A percentile compares a stretch with the other conserved stretches of the same genome.
These are phyloP conservation scores for Schwanniomyces etchellsii DNA, from an alignment of 1,139 yeast species.

Conservation along the genomic window DNA sequence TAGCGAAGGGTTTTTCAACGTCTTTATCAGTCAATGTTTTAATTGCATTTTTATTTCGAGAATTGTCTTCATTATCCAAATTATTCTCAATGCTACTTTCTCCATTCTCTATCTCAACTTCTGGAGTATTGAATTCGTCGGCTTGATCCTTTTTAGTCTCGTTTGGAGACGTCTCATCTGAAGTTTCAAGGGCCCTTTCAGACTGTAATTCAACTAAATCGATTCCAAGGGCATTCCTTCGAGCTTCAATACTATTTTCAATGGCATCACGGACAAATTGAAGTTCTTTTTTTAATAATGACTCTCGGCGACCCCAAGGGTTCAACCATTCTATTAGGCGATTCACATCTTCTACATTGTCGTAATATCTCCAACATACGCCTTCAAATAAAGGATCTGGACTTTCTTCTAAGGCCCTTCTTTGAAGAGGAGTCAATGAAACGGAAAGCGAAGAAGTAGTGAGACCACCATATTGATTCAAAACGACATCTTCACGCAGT, in stretches of 20 bases:
- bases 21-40: constrained; percentile 13
- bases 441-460: constrained; percentile 13
- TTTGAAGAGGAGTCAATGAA: constrained; percentile 42
- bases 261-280: constrained; percentile 49
- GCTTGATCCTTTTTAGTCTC: constrained; percentile 16
- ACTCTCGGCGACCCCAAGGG: constrained; percentile 74
- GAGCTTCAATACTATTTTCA: constrained; percentile 50
- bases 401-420: constrained; percentile 66
- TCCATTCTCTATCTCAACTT: constrained; percentile 8
- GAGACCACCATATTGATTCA: constrained; percentile 44
- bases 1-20: too few relatives aligned
- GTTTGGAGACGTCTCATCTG: constrained; percentile 19
- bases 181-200: constrained; percentile 16
- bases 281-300: constrained; percentile 60
- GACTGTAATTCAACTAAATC: constrained; percentile 21
- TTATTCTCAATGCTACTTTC: constrained; percentile 10
- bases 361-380: constrained; percentile 67
- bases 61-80: constrained; percentile 14
- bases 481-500: constrained; percentile 13
- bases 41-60: constrained; percentile 8
- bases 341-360: constrained; percentile 53
- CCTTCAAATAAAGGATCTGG: constrained; percentile 49
- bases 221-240: constrained; percentile 45
- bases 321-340: constrained; percentile 63
- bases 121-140: constrained; percentile 11